These are phyloP conservation scores for Berkeleyomyces basicola DNA, from an alignment of 2,329 filamentous ascomycete species.

Conservation along the genomic window DNA sequence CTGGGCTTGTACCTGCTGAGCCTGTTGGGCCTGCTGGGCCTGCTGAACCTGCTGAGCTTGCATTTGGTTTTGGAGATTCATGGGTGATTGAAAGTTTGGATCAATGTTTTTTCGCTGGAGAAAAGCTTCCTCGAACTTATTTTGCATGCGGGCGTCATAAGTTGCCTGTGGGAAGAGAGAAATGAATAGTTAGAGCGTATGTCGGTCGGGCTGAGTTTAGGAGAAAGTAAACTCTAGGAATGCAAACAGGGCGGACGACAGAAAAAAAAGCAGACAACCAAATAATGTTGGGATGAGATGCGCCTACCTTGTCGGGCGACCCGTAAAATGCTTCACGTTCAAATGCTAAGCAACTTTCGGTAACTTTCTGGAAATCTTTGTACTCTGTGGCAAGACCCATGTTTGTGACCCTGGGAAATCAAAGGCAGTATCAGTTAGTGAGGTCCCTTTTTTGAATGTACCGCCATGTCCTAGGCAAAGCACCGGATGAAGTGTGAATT, in stretches of 20 bases:
- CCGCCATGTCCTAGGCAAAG: background rate
- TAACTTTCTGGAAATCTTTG: slow-evolving; percentile 26
- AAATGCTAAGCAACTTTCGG: slow-evolving; percentile 27
- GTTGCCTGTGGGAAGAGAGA: slow-evolving; percentile 22
- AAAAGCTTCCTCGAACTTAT: slow-evolving; percentile 32
- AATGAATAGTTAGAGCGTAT: background rate
- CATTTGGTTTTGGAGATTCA: background rate
- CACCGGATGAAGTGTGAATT: background rate
- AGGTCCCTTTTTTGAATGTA: background rate
- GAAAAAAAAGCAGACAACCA: background rate
- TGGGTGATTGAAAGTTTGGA: slow-evolving; percentile 23
- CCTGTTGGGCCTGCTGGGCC: slow-evolving; percentile 1
- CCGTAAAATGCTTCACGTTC: slow-evolving; percentile 32
- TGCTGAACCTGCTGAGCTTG: slow-evolving; percentile 1
- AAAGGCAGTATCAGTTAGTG: slow-evolving; percentile 12
- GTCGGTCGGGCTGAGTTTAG: background rate
- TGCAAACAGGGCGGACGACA: background rate
- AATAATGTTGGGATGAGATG: background rate
- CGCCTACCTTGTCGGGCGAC: slow-evolving; percentile 31
- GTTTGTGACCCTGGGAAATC: slow-evolving; percentile 30
- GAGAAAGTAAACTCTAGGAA: background rate
- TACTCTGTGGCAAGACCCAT: slow-evolving; percentile 29
- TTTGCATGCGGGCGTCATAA: slow-evolving; percentile 33
- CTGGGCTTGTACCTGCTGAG: slow-evolving; percentile 2
- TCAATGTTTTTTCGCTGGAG: slow-evolving; percentile 35